Conservation (phyloP, 805 yeast genomes). For the Hyphopichia homilentoma region DNA sequence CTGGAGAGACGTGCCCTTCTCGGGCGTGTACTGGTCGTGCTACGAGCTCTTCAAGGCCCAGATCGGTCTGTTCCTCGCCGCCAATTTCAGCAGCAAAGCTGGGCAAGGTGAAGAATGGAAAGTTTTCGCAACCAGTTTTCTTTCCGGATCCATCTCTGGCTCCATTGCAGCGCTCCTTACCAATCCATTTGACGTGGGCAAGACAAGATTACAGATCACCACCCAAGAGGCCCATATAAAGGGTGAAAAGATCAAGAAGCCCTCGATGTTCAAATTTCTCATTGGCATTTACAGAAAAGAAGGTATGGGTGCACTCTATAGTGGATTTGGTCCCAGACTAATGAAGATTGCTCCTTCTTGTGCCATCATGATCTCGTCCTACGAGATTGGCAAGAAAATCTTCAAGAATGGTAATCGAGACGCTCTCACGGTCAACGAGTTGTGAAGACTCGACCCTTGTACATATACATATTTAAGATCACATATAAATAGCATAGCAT, state of each 20-base stretch:
- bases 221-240: constrained; percentile 24
- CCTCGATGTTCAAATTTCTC: constrained; percentile 69
- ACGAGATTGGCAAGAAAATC: constrained; percentile 77
- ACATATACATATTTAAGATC: constrained; percentile 8
- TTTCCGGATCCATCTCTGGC: constrained; percentile 84
- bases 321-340: constrained; percentile 82
- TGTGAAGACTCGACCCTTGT: constrained; percentile 6
- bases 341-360: constrained; percentile 95
- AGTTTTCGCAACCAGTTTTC: constrained; percentile 60
- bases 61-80: constrained; percentile 18
- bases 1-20: constrained; percentile 97
- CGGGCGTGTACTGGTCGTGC: constrained; percentile 90
- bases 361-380: constrained; percentile 96
- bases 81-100: constrained; percentile 16
- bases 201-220: constrained; percentile 77
- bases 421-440: no score
- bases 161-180: constrained; percentile 80
- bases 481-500: neutral
- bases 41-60: constrained; percentile 52
- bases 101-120: constrained; percentile 28
- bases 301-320: constrained; percentile 80
- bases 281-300: constrained; percentile 61
- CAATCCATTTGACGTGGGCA: constrained; percentile 96
- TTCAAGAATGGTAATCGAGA: constrained; percentile 24
- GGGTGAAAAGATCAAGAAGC: constrained; percentile 17